These are phyloP conservation scores for Nakaseomyces delphensis DNA, from an alignment of 1,139 yeast genomes.

Conservation along the genomic window DNA sequence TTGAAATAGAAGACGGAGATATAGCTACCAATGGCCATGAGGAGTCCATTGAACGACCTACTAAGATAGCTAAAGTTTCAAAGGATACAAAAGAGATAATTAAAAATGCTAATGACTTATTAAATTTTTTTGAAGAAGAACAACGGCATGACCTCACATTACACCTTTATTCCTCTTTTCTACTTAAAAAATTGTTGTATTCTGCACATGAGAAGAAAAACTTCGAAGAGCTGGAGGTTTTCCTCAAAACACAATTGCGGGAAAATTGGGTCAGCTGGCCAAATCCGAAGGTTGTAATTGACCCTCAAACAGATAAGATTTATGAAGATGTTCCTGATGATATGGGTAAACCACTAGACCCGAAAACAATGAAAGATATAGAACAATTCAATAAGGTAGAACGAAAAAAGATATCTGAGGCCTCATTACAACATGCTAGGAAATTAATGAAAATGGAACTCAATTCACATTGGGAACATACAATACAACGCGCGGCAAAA, in stretches of 20 bases:
- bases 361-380: constrained; percentile 1
- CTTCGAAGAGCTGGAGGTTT: constrained; percentile 20
- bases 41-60: too few species aligned
- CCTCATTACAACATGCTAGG: constrained; percentile 21
- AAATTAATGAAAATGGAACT: constrained; percentile 24
- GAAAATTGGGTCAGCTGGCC: constrained; percentile 32
- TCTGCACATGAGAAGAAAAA: constrained; percentile 25
- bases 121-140: constrained; percentile 24
- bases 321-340: constrained; percentile 21
- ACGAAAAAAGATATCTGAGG: constrained; percentile 22
- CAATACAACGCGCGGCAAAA: constrained; percentile 17
- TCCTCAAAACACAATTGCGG: constrained; percentile 23
- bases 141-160: constrained; percentile 27
- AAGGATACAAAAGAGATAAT: constrained; percentile 13
- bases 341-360: neutral
- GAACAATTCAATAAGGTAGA: constrained; percentile 4
- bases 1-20: neutral
- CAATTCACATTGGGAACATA: constrained; percentile 25
- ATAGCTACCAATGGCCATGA: neutral
- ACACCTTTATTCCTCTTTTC: constrained; percentile 27
- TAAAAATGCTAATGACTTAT: constrained; percentile 22
- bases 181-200: constrained; percentile 23
- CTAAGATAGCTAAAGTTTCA: neutral
- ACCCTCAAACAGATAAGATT: constrained; percentile 22
- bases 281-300: constrained; percentile 21